Evolutionary conservation across 2,329 filamentous ascomycete species (phyloP).

Genomic region (Clathrospora elynae): DNA sequence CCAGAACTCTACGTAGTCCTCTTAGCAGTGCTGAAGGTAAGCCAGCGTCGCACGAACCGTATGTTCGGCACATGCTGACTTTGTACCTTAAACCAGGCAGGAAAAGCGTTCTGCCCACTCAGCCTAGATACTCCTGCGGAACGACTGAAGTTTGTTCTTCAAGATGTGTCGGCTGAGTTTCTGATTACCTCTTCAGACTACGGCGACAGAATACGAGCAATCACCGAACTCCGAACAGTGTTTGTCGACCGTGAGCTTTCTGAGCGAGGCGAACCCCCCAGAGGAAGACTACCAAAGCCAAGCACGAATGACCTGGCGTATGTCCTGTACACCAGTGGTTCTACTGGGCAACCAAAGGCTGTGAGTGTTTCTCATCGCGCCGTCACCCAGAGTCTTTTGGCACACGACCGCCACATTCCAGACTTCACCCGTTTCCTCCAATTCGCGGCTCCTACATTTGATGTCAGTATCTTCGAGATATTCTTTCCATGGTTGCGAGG

Average conservation of each 20-base stretch:
- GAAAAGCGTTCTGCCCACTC: constrained; percentile 84
- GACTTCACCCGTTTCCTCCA: constrained; percentile 80
- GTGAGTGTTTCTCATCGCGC: constrained; percentile 81
- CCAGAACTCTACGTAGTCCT: constrained; percentile 77
- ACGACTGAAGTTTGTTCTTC: constrained; percentile 76
- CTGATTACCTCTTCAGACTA: constrained; percentile 67
- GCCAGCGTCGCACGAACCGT: too few species aligned
- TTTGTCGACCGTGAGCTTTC: constrained; percentile 49
- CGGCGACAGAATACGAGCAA: constrained; percentile 44
- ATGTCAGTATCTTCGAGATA: constrained; percentile 93
- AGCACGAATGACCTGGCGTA: constrained; percentile 66
- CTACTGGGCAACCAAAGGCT: constrained; percentile 86
- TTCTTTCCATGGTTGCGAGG: constrained; percentile 84
- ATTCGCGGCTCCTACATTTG: constrained; percentile 90
- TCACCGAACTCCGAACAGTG: constrained; percentile 48
- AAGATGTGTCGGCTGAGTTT: constrained; percentile 73
- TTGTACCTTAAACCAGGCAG: too few species aligned
- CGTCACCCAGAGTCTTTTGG: constrained; percentile 79
- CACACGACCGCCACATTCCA: constrained; percentile 79
- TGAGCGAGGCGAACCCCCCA: constrained; percentile 25
- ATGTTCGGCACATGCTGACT: too few species aligned
- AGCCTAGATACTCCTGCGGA: constrained; percentile 78
- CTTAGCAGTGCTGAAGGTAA: constrained; percentile 77
- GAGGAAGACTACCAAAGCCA: constrained; percentile 17
- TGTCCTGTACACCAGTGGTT: constrained; percentile 92